These are phyloP conservation scores for Arthrobotrys iridis DNA, from an alignment of 2,329 filamentous ascomycete genomes.

Conservation along the genomic window DNA sequence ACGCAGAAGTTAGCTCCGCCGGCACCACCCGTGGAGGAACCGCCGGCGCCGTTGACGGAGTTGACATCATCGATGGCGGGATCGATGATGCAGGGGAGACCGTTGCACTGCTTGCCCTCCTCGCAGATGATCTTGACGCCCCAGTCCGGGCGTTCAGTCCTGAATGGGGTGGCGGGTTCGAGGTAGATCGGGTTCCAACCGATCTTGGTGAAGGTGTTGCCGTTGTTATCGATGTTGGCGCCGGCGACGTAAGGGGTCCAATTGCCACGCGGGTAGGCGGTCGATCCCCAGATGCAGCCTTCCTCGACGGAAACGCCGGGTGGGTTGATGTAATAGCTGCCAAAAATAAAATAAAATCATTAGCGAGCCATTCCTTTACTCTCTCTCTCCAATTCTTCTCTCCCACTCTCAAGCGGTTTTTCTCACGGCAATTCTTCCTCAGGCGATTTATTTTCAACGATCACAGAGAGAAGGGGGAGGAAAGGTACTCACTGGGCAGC, in stretches of 20 bases:
- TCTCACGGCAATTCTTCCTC: too few species aligned
- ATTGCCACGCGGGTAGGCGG: slow-evolving; percentile 73
- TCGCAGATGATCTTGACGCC: slow-evolving; percentile 77
- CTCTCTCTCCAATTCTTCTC: too few species aligned
- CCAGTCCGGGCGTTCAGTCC: slow-evolving; percentile 70
- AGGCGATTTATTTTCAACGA: neutral
- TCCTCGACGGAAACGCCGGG: slow-evolving; percentile 71
- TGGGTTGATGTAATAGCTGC: slow-evolving; percentile 79
- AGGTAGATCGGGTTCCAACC: slow-evolving; percentile 81
- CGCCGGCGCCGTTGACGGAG: slow-evolving; percentile 66
- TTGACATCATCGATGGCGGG: slow-evolving; percentile 69
- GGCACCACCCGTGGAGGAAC: slow-evolving; percentile 66
- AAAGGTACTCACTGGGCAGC: slow-evolving; percentile 74
- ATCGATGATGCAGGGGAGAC: slow-evolving; percentile 78
- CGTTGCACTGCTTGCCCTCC: slow-evolving; percentile 71
- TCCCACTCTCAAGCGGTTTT: too few species aligned
- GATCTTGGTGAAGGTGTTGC: slow-evolving; percentile 77
- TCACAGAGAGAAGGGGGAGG: slow-evolving; percentile 49
- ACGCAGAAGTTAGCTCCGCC: slow-evolving; percentile 78
- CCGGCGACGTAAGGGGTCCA: slow-evolving; percentile 81
- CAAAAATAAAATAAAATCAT: slow-evolving; percentile 39
- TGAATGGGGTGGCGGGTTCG: slow-evolving; percentile 66
- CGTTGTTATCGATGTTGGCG: slow-evolving; percentile 73
- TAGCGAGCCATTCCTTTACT: too few species aligned
- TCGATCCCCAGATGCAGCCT: slow-evolving; percentile 77